phyloP scores from a whole-genome alignment of 1,284 basidiomycete genomes.

The Golubevia sp. region DNA sequence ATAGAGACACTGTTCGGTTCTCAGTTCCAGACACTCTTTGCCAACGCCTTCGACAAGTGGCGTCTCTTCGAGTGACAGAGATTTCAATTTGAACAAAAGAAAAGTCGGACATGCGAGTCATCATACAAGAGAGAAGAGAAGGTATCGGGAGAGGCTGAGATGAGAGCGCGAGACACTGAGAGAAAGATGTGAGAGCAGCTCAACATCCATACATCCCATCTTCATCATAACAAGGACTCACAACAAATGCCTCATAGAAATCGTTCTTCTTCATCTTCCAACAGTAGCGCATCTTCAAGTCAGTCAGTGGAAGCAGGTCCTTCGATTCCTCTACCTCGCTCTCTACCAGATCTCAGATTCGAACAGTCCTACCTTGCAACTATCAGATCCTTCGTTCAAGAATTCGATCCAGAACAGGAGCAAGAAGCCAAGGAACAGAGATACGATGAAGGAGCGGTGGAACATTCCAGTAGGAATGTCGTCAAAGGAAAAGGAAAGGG shows the following conservation, averaged over 20 bases:
- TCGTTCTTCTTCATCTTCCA: neutral
- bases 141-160: too few species aligned
- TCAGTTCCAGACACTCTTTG: too few species aligned
- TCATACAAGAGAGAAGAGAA: too few species aligned
- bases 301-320: neutral
- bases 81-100: too few species aligned
- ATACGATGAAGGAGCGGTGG: neutral
- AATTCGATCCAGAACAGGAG: slow-evolving; percentile 10
- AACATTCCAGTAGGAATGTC: slow-evolving; percentile 2
- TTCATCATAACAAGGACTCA: too few species aligned
- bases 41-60: too few species aligned
- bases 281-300: neutral
- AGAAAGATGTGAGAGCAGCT: too few species aligned
- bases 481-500: slow-evolving; percentile 4
- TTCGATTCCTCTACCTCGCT: neutral
- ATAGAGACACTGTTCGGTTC: too few species aligned
- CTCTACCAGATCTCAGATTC: slow-evolving; percentile 42
- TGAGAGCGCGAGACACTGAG: too few species aligned
- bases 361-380: slow-evolving; percentile 47
- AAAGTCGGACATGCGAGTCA: too few species aligned
- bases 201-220: too few species aligned
- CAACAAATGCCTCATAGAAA: neutral
- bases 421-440: slow-evolving; percentile 4
- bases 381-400: slow-evolving; percentile 37
- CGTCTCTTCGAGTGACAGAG: too few species aligned